Conservation (phyloP, 2,329 filamentous ascomycete species). For the Fusarium sp. region DNA sequence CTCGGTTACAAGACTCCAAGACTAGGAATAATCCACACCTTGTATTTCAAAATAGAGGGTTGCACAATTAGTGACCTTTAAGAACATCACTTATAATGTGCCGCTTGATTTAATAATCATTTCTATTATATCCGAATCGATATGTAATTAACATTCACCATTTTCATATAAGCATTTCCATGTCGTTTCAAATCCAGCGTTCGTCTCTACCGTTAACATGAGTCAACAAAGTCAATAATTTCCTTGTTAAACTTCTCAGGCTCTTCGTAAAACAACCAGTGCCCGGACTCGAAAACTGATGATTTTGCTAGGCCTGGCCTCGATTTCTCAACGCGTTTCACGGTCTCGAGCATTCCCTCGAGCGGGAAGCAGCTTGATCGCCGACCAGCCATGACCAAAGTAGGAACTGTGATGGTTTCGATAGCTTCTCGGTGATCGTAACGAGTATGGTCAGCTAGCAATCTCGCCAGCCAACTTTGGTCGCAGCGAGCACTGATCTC, state of each 20-base stretch:
- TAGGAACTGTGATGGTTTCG: conserved; percentile 44
- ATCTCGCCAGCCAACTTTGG: conserved; percentile 45
- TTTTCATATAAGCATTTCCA: conserved; percentile 1
- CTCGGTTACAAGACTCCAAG: conserved; percentile 14
- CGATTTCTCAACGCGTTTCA: conserved; percentile 39
- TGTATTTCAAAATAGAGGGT: conserved; percentile 20
- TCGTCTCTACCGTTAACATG: conserved; percentile 22
- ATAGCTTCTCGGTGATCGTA: conserved; percentile 47
- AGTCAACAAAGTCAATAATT: conserved; percentile 39
- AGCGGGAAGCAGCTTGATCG: conserved; percentile 47
- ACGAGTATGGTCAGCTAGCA: conserved; percentile 46
- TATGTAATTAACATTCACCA: conserved; percentile 22
- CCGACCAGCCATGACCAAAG: conserved; percentile 45
- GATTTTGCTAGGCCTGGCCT: conserved; percentile 37
- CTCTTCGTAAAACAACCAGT: conserved; percentile 49
- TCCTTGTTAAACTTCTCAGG: conserved; percentile 45
- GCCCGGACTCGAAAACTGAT: conserved; percentile 45
- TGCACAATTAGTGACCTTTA: conserved; percentile 1
- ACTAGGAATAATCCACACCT: conserved; percentile 18
- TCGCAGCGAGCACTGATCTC: conserved; percentile 46
- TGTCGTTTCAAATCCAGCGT: neutral
- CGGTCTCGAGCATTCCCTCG: conserved; percentile 47
- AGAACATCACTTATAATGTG: conserved; percentile 7
- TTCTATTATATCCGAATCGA: conserved; percentile 22
- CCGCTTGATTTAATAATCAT: conserved; percentile 27